Evolutionary conservation across 352 stramenopile species (phyloP), one percentile per base, ranked within the genome.

Genomic region (Blastocystis sp.): DNA sequence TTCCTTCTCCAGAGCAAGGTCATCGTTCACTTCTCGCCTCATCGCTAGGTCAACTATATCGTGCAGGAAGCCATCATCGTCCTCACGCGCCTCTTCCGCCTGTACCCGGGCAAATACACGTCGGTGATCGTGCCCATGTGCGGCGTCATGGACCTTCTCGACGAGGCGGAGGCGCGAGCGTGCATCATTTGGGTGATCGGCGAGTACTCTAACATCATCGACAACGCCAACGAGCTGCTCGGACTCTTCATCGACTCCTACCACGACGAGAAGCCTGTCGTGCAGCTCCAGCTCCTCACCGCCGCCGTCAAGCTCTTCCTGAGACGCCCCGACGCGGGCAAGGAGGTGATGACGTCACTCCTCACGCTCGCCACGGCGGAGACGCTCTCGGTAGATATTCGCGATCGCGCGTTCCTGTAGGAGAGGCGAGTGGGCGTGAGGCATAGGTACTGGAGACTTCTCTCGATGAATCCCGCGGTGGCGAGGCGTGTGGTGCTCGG

Each of bases 161-260:
- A 99, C 91, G 97, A 99, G 91, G 96, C 97, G 0, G 95, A 98
- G 90, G 97, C 97, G 13, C 99, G 99, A 92, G 97, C 97, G 3
- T 96, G 93, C 26, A 99, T 99, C 95, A 98, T 99, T 91, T 99
- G 97, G 97, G 99, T 99, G 91, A 98, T 99, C 91, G 97, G 97
- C 41, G 97, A 99, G 93, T 92, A 92, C 91, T 96, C 97, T 2
- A 97, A 99, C 91, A 95, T 96, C 76, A 99, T 99, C 88, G 97
- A 99, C 91, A 99, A 99, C 91, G 97, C 97, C 0, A 96, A 99
- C 91, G 97, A 99, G 91, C 93, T 99, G 31, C 91, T 99, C 3
- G 97, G 99, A 88, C 97, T 95, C 79, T 99, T 99, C 92, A 94
- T 99, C 35, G 97, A 99, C 71, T 95, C 95, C 2, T 99, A 99